Evolutionary conservation across 2,329 filamentous ascomycete species (phyloP), one percentile per base, ranked within the genome.

Genomic region (Pyricularia pennisetigena): DNA sequence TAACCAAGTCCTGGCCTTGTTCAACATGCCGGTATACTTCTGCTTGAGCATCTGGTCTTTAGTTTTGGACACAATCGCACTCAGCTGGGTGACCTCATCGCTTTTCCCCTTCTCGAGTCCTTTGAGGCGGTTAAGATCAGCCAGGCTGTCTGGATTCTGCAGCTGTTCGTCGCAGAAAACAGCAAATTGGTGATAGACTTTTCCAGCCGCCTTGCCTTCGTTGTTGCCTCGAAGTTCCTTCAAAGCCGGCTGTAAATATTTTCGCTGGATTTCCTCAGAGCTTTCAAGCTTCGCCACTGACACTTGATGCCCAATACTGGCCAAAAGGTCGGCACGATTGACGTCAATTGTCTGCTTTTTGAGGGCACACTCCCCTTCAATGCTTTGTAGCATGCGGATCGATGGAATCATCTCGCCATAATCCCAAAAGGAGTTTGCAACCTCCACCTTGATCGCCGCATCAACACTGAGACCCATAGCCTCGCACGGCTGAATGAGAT

Each of bases 171-270:
- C 94, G 74, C 96, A 99, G 76, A 99, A 99, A 67, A 89, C 86
- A 29, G 96, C 95, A 77, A 98, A 98, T 73, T 97, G 92, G 75
- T 97, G 93, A 74, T 93, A 97, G 0, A 98, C 95, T 72, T 92
- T 86, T 0, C 94, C 93, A 2, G 94, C 91, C 70, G 94, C 91
- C 63, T 85, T 82, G 1, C 91, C 90, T 67, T 88, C 84, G 5
- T 80, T 84, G 64, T 86, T 85, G 1, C 88, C 88, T 73, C 87
- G 90, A 8, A 99, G 82, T 74, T 96, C 92, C 72, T 88, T 89
- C 30, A 98, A 88, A 0, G 95, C 94, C 26, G 92, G 92, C 68
- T 90, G 86, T 0, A 99, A 84, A 73, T 97, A 98, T 49, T 90
- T 88, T 72, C 90, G 88, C 72, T 97, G 92, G 70, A 99, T 97